phyloP scores from a whole-genome alignment of 352 stramenopile species.

The Phytophthora podocarpi region DNA sequence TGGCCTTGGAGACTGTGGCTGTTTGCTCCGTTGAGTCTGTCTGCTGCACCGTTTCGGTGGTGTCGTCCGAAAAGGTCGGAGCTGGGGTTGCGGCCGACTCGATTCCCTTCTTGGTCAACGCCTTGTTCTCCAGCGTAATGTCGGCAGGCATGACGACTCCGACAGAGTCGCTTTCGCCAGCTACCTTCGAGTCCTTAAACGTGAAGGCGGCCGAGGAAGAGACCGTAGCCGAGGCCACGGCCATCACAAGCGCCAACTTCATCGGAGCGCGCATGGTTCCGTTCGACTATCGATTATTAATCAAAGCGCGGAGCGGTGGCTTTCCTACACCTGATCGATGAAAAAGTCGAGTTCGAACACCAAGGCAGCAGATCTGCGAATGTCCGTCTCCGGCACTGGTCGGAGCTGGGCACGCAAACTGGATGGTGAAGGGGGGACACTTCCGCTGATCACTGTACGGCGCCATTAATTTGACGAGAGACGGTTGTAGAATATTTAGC shows the following conservation, averaged over 20 bases:
- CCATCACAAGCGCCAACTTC: conserved; percentile 35
- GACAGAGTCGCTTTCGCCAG: conserved; percentile 23
- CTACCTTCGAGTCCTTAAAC: conserved; percentile 33
- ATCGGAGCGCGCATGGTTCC: conserved; percentile 24
- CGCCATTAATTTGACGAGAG: conserved; percentile 21
- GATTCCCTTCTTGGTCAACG: conserved; percentile 19
- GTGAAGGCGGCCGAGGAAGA: conserved; percentile 19
- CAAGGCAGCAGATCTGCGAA: conserved; percentile 29
- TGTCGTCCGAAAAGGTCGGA: conserved; percentile 20
- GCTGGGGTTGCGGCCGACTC: conserved; percentile 6
- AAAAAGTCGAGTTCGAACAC: conserved; percentile 26
- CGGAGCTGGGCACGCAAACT: conserved; percentile 27
- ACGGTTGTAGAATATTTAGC: conserved; percentile 29
- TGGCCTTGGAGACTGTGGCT: conserved; percentile 3
- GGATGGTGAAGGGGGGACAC: conserved; percentile 27
- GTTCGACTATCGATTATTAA: conserved; percentile 1
- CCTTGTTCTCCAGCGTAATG: conserved; percentile 18
- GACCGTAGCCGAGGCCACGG: conserved; percentile 27
- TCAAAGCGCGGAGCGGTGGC: too few species aligned
- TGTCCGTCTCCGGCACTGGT: not conserved
- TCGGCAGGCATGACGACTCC: conserved; percentile 31
- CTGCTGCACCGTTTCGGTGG: conserved; percentile 1
- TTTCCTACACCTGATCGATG: not conserved
- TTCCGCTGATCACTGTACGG: conserved; percentile 30
- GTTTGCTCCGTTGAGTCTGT: conserved; percentile 9